These are phyloP conservation scores for Blastocrithidia nonstop DNA, from an alignment of 208 protist species.

Conservation along the genomic window DNA sequence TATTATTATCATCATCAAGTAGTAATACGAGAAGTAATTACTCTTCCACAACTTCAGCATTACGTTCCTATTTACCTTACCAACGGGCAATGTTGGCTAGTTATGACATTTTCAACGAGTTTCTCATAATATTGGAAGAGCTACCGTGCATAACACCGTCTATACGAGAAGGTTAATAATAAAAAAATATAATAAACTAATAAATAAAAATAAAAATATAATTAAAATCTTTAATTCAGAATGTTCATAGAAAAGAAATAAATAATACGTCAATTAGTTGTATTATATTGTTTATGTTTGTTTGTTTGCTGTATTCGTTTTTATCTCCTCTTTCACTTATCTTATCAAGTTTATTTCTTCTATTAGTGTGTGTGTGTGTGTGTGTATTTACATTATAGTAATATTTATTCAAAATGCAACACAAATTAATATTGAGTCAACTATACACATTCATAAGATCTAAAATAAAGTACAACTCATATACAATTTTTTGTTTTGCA, in stretches of 20 bases:
- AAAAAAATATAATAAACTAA: not conserved
- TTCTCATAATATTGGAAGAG: slow-evolving; percentile 19
- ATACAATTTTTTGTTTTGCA: too few species aligned
- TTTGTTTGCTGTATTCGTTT: not conserved
- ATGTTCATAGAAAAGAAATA: too few species aligned
- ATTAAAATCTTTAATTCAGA: not conserved
- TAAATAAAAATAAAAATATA: not conserved
- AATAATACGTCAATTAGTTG: too few species aligned
- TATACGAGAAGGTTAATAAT: not conserved
- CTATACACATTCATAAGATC: too few species aligned
- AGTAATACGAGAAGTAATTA: too few species aligned
- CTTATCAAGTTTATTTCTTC: not conserved
- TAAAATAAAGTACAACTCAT: too few species aligned
- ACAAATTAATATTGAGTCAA: slow-evolving; percentile 1
- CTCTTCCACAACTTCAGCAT: too few species aligned
- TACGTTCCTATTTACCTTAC: too few species aligned
- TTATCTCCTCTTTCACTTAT: slow-evolving; percentile 8
- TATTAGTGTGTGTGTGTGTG: not conserved
- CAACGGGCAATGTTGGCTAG: too few species aligned
- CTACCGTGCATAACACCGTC: slow-evolving; percentile 22
- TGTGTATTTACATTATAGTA: not conserved
- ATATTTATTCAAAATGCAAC: not conserved
- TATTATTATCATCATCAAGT: too few species aligned
- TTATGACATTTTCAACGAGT: slow-evolving; percentile 27
- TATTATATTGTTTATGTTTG: not conserved